Conservation (phyloP, 2,329 filamentous ascomycete genomes). For the Orbilia quercus region DNA sequence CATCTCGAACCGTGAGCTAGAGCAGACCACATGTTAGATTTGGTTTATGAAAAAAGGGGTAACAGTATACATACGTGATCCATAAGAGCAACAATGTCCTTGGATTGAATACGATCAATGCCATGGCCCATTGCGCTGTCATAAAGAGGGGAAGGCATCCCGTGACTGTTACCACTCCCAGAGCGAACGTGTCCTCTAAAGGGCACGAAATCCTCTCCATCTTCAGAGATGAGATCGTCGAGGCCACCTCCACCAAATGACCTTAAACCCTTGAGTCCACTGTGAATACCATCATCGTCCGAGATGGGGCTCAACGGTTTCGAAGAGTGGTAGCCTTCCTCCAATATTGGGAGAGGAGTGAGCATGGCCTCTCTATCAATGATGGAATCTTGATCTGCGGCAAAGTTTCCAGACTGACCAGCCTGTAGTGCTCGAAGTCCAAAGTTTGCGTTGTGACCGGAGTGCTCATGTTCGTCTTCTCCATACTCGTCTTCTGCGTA, state of each 20-base stretch:
- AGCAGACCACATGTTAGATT: slow-evolving; percentile 29
- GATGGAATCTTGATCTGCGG: slow-evolving; percentile 46
- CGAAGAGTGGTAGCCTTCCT: slow-evolving; percentile 91
- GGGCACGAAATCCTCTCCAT: slow-evolving; percentile 65
- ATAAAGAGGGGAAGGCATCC: slow-evolving; percentile 88
- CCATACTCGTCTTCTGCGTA: slow-evolving; percentile 49
- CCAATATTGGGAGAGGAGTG: slow-evolving; percentile 62
- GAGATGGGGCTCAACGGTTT: slow-evolving; percentile 42
- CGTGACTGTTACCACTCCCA: slow-evolving; percentile 86
- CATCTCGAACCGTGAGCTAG: slow-evolving; percentile 91
- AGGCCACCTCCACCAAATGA: slow-evolving; percentile 65
- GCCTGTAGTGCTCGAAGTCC: slow-evolving; percentile 46
- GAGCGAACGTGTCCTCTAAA: slow-evolving; percentile 66
- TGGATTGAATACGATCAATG: slow-evolving; percentile 91
- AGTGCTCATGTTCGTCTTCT: slow-evolving; percentile 40
- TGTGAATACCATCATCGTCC: slow-evolving; percentile 47
- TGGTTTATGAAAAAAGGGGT: not conserved
- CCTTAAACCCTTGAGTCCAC: slow-evolving; percentile 38
- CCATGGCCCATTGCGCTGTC: slow-evolving; percentile 88
- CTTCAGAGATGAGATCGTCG: slow-evolving; percentile 68
- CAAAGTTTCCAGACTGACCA: slow-evolving; percentile 59
- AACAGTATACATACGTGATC: slow-evolving; percentile 75
- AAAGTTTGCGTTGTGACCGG: slow-evolving; percentile 52
- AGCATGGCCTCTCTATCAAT: slow-evolving; percentile 47
- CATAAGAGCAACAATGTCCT: slow-evolving; percentile 97